Percentiles rank a stretch among this genome's conserved stretches.
phyloP scores from a whole-genome alignment of 164 flowering plant species.

The Vitis rotundifolia region DNA sequence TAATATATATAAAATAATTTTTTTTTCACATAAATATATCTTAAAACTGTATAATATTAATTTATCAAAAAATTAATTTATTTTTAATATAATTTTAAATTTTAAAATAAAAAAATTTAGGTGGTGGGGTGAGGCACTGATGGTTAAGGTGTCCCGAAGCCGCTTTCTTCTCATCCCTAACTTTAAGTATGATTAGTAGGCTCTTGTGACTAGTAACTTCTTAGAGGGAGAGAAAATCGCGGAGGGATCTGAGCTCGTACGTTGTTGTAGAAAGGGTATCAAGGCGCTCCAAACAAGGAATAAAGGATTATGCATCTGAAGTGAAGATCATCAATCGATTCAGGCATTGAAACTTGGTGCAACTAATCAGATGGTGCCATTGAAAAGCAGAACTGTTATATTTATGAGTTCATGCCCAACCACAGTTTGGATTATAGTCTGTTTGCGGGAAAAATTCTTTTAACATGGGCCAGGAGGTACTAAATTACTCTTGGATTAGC shows the following conservation, averaged over 20 bases:
- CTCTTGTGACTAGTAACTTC: too few relatives aligned
- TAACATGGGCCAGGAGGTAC: neutral
- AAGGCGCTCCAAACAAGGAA: too few relatives aligned
- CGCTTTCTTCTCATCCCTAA: too few relatives aligned
- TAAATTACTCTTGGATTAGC: constrained; percentile 2
- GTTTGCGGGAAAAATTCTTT: neutral
- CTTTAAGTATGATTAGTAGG: too few relatives aligned
- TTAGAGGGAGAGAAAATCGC: constrained; percentile 19
- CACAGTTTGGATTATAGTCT: neutral
- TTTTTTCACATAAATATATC: too few relatives aligned
- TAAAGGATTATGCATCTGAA: neutral
- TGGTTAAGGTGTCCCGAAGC: too few relatives aligned
- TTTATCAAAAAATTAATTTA: too few relatives aligned
- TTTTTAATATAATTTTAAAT: too few relatives aligned
- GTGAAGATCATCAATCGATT: constrained; percentile 5
- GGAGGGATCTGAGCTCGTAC: constrained; percentile 2
- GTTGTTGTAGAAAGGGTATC: constrained; percentile 30
- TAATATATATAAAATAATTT: too few relatives aligned
- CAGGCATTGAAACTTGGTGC: constrained; percentile 1
- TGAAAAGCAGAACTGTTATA: neutral
- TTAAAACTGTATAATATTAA: too few relatives aligned
- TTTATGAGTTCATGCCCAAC: constrained; percentile 1
- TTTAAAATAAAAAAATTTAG: too few relatives aligned
- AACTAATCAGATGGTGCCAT: constrained; percentile 8
- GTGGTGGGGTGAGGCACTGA: too few relatives aligned